Evolutionary conservation across 129 eudicot genomes (phyloP), one percentile per base, ranked within the genome.

Genomic region (Artemisia argyi): DNA sequence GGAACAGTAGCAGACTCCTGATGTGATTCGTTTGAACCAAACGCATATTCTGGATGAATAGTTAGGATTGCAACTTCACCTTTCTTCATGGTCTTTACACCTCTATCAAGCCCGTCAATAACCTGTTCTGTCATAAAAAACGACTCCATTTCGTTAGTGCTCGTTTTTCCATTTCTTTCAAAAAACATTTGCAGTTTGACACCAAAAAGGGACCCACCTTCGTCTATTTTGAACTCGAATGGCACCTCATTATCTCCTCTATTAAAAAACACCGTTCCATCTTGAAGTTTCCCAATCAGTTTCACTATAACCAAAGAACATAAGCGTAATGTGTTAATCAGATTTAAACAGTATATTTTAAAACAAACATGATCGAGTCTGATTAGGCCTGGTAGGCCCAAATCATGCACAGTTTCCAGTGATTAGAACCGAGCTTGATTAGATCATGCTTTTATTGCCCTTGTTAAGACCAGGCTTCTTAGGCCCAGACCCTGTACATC

Each of bases 41-140:
- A 71, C 22, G 46, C 76, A 10, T 79, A 78, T 28, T 84, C 82
- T 11, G 90, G 80, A 77, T 74, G 75, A 71, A 90, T 69, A 3
- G 82, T 83, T 49, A 90, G 78, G 51, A 56, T 17, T 18, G 91
- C 91, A 52, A 77, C 78, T 77, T 90, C 97, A 20, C 97, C 91
- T 63, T 81, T 87, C 53, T 61, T 85, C 97, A 90, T 90, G 17
- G 87, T 87, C 89, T 83, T 81, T 13, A 90, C 75, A 24, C 94
- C 91, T 65, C 73, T 81, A 66, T 90, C 97, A 78, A 90, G 58
- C 8, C 86, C 88, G 57, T 83, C 95, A 52, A 78, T 76, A 18
- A 90, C 83, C 81, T 87, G 87, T 65, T 85, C 97, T 87, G 79
- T 54, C 28, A 26, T 56, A 5, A 30, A n/a, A 49, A 3, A 17